Evolutionary conservation across 495 filamentous ascomycete species (phyloP).

Genomic region (Cudoniella acicularis): DNA sequence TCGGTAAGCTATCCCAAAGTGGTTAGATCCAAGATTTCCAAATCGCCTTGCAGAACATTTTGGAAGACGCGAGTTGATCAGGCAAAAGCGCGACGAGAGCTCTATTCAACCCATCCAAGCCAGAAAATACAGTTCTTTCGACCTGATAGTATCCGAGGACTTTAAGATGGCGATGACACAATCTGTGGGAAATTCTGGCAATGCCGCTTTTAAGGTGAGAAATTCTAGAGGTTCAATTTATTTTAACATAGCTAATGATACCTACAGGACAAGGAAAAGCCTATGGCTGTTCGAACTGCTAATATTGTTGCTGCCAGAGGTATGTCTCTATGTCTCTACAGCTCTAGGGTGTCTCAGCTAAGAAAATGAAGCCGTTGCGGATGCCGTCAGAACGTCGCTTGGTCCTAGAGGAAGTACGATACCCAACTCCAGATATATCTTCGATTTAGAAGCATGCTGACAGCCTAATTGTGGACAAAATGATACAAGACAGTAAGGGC

Average conservation of each 20-base stretch:
- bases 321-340: conserved; percentile 35
- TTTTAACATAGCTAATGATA: conserved; percentile 44
- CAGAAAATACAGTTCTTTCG: no score
- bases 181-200: conserved; percentile 51
- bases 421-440: neutral
- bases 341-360: no score
- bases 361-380: conserved; percentile 69
- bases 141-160: no score
- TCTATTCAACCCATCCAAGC: neutral
- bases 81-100: neutral
- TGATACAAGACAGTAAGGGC: conserved; percentile 96
- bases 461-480: conserved; percentile 77
- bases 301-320: conserved; percentile 97
- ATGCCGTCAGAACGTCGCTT: conserved; percentile 83
- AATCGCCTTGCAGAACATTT: no score
- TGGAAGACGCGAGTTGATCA: no score
- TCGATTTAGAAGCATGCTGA: conserved; percentile 37
- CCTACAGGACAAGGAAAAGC: conserved; percentile 94
- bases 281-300: conserved; percentile 85
- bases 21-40: no score
- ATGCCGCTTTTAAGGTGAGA: conserved; percentile 75
- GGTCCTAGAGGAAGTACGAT: conserved; percentile 42
- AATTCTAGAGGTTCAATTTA: conserved; percentile 28
- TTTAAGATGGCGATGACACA: conserved; percentile 63
- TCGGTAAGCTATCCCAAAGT: neutral